Percentiles rank a stretch among this genome's conserved stretches.
Conservation (phyloP, 73 alveolate species). For the Paraurostyla sp. region DNA sequence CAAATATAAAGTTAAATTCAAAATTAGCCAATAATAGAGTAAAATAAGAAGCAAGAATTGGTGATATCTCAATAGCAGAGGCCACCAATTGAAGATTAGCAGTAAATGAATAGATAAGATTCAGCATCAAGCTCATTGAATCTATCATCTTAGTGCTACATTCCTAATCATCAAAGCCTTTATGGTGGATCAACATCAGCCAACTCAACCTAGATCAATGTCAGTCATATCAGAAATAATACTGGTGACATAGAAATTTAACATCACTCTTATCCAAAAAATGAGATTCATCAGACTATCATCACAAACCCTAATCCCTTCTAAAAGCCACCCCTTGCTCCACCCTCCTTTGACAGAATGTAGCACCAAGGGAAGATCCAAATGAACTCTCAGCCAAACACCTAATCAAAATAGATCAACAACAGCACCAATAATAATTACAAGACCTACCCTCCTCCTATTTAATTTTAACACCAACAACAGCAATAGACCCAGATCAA, state of each 20-base stretch:
- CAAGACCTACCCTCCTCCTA: slow-evolving; percentile 43
- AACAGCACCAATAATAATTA: neutral
- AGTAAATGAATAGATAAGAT: slow-evolving; percentile 8
- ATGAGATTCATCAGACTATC: neutral
- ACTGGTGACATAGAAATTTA: slow-evolving; percentile 39
- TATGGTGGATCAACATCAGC: slow-evolving; percentile 62
- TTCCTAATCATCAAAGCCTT: slow-evolving; percentile 32
- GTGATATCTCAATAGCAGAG: no score
- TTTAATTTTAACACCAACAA: neutral
- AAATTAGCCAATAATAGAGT: no score
- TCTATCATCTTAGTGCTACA: slow-evolving; percentile 24
- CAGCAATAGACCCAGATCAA: neutral
- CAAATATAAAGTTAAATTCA: no score
- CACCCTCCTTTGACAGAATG: neutral
- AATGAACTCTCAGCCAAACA: no score
- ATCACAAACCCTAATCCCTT: slow-evolving; percentile 7
- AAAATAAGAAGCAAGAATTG: no score
- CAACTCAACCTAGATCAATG: slow-evolving; percentile 30
- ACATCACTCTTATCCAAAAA: neutral
- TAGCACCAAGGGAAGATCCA: no score
- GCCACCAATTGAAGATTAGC: no score
- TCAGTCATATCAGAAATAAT: slow-evolving; percentile 43
- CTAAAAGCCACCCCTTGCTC: slow-evolving; percentile 37
- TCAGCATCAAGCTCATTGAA: slow-evolving; percentile 23
- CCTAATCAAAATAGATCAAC: neutral